Evolutionary conservation across 108 stramenopile species (phyloP).

Genomic region (Cyclostephanos invisitatus): DNA sequence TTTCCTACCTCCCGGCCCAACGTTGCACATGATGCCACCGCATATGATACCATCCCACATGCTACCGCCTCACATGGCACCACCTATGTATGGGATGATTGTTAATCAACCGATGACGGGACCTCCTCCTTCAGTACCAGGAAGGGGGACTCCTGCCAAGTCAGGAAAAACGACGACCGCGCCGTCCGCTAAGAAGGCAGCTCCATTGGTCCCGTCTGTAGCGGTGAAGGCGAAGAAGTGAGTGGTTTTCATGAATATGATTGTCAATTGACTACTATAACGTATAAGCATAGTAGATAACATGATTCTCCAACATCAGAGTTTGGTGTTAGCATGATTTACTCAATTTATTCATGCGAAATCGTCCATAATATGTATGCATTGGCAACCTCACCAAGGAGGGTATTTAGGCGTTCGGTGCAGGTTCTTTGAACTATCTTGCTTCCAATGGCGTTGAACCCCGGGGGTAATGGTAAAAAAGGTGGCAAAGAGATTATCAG

Average conservation of each 20-base stretch:
- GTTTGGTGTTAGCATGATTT: too few relatives aligned
- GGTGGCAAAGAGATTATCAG: conserved; percentile 47
- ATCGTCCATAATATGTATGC: conserved; percentile 50
- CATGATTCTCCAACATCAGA: neutral
- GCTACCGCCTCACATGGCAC: conserved; percentile 25
- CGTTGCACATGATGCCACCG: conserved; percentile 32
- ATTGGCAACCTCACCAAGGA: conserved; percentile 25
- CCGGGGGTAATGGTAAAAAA: conserved; percentile 54
- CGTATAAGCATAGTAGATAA: conserved; percentile 11
- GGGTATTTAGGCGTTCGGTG: conserved; percentile 26
- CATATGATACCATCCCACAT: conserved; percentile 28
- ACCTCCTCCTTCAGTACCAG: conserved; percentile 13
- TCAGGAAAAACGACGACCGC: conserved; percentile 4
- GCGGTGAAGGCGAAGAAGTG: conserved; percentile 37
- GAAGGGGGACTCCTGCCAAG: neutral
- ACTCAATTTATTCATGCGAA: neutral
- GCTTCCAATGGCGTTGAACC: conserved; percentile 55
- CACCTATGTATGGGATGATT: conserved; percentile 20
- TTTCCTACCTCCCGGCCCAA: conserved; percentile 4
- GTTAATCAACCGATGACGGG: conserved; percentile 17
- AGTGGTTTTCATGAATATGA: neutral
- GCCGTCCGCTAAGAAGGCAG: conserved; percentile 23
- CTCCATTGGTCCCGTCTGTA: conserved; percentile 34
- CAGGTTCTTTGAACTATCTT: conserved; percentile 54
- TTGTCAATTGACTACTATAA: neutral